These are phyloP conservation scores for Aspergillus brunneoviolaceus DNA, from an alignment of 2,329 filamentous ascomycete genomes.

Conservation along the genomic window DNA sequence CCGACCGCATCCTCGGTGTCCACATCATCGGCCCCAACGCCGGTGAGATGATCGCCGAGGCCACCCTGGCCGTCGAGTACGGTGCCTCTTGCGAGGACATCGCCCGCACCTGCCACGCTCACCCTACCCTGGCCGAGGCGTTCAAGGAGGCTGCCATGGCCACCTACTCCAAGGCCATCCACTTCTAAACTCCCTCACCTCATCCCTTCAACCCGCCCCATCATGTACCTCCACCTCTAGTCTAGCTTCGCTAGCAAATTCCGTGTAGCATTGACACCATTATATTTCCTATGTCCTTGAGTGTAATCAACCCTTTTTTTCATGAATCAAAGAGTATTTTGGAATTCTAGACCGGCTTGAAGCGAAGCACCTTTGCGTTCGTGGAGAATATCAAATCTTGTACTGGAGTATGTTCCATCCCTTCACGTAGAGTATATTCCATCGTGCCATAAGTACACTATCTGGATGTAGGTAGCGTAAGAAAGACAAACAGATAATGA, in stretches of 20 bases:
- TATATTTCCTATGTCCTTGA: slow-evolving; percentile 28
- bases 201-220: slow-evolving; percentile 16
- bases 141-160: slow-evolving; percentile 99
- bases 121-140: slow-evolving; percentile 92
- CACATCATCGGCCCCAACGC: slow-evolving; percentile 97
- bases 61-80: slow-evolving; percentile 91
- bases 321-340: slow-evolving; percentile 11
- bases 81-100: slow-evolving; percentile 94
- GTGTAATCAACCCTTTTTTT: slow-evolving; percentile 11
- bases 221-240: slow-evolving; percentile 25
- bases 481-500: too few relatives aligned
- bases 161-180: slow-evolving; percentile 91
- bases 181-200: slow-evolving; percentile 64
- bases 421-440: too few relatives aligned
- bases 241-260: slow-evolving; percentile 38
- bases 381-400: too few relatives aligned
- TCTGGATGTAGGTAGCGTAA: too few relatives aligned
- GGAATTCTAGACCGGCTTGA: neutral
- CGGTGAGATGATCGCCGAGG: slow-evolving; percentile 99
- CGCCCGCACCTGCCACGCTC: slow-evolving; percentile 90
- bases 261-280: slow-evolving; percentile 41
- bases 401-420: too few relatives aligned
- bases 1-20: slow-evolving; percentile 88
- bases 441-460: too few relatives aligned
- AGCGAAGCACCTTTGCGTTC: neutral